phyloP scores from a whole-genome alignment of 768 basidiomycete species.

The Panaeolus cyanescens region DNA sequence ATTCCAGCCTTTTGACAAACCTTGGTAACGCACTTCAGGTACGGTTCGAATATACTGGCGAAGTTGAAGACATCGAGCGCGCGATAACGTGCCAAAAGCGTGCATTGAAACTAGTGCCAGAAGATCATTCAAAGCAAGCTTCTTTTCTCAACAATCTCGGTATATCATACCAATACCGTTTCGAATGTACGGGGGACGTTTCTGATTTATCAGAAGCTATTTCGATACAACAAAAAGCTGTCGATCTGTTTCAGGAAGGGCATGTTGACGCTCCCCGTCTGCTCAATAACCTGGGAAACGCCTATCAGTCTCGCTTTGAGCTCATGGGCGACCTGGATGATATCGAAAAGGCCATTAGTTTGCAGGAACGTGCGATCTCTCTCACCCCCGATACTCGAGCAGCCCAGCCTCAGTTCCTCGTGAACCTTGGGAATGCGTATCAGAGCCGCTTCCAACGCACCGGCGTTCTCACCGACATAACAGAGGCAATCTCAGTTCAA shows the following conservation, averaged over 20 bases:
- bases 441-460: slow-evolving; percentile 16
- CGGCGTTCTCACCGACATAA: background rate
- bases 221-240: background rate
- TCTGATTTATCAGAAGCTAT: slow-evolving; percentile 16
- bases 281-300: slow-evolving; percentile 1
- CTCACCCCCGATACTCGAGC: background rate
- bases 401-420: slow-evolving; percentile 7
- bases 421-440: slow-evolving; percentile 12
- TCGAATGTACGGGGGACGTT: slow-evolving; percentile 7
- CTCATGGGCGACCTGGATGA: background rate
- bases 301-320: background rate
- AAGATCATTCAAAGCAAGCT: slow-evolving; percentile 3
- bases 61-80: slow-evolving; percentile 2
- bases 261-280: background rate
- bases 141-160: slow-evolving; percentile 4
- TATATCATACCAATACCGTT: slow-evolving; percentile 3
- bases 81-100: slow-evolving; percentile 11
- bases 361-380: background rate
- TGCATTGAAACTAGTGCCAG: slow-evolving; percentile 7
- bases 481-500: slow-evolving; percentile 6
- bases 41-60: slow-evolving; percentile 5
- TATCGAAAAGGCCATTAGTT: background rate
- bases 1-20: background rate
- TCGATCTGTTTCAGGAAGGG: background rate
- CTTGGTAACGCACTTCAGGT: background rate